A percentile compares a stretch with the other conserved stretches of the same genome.
phyloP scores from a whole-genome alignment of 352 stramenopile species.

The Phytophthora aleatoria region DNA sequence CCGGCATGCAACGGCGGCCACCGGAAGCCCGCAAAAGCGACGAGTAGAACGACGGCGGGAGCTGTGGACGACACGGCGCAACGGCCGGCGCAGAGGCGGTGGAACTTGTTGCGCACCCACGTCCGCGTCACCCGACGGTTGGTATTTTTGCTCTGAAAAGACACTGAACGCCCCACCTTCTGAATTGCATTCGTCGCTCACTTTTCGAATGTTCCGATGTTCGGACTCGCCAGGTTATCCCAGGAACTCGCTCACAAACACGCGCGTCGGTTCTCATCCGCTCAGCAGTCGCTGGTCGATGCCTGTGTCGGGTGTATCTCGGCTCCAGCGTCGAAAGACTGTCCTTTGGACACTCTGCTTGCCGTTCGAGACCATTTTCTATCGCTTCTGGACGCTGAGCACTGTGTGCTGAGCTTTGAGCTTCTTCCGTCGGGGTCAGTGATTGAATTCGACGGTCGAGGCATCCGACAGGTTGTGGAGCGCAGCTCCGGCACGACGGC shows the following conservation, averaged over 20 bases:
- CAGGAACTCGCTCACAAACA: constrained; percentile 53
- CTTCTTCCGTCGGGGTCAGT: constrained; percentile 29
- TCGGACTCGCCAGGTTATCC: constrained; percentile 34
- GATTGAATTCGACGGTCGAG: constrained; percentile 65
- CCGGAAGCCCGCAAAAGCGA: neutral
- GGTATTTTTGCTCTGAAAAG: constrained; percentile 22
- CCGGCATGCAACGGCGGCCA: constrained; percentile 16
- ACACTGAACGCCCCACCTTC: neutral
- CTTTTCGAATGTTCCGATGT: constrained; percentile 1
- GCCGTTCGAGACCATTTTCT: constrained; percentile 63
- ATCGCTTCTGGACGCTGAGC: constrained; percentile 62
- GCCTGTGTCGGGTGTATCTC: constrained; percentile 21
- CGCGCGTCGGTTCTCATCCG: constrained; percentile 52
- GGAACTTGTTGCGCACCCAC: constrained; percentile 64
- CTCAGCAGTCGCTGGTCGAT: constrained; percentile 59
- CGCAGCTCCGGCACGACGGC: constrained; percentile 22
- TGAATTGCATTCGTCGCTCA: constrained; percentile 9
- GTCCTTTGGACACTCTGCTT: constrained; percentile 20
- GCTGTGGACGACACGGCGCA: constrained; percentile 3
- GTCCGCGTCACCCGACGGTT: constrained; percentile 71
- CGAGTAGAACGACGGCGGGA: neutral
- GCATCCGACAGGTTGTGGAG: constrained; percentile 46
- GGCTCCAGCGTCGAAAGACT: neutral
- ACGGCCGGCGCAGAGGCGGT: constrained; percentile 38
- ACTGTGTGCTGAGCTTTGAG: constrained; percentile 68